Evolutionary conservation across 768 basidiomycete genomes (phyloP).

Genomic region (Leccinum incarnatum): DNA sequence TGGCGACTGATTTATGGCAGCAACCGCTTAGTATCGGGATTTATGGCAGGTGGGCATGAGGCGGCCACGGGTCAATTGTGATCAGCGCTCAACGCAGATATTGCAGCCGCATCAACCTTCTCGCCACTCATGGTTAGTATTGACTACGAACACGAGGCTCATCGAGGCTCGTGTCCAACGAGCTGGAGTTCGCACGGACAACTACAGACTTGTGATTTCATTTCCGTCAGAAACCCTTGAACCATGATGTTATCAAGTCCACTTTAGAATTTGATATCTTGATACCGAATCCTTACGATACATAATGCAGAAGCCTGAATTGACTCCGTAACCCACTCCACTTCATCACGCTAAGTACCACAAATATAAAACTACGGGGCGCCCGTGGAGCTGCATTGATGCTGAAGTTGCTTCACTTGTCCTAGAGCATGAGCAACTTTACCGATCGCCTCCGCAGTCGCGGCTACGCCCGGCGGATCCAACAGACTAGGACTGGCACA

Average conservation of each 20-base stretch:
- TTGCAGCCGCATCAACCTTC: background rate
- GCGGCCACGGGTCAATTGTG: constrained; percentile 27
- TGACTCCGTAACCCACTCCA: background rate
- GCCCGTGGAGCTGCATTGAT: constrained; percentile 25
- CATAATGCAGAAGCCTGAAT: background rate
- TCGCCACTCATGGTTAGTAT: background rate
- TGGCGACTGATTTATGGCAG: constrained; percentile 16
- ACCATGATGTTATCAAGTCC: background rate
- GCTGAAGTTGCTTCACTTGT: constrained; percentile 57
- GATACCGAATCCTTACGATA: background rate
- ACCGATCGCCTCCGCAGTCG: constrained; percentile 64
- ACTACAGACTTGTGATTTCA: background rate
- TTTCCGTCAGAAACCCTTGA: background rate
- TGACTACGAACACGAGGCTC: constrained; percentile 8
- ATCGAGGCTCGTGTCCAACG: background rate
- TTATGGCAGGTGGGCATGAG: constrained; percentile 31
- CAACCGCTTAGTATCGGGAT: constrained; percentile 16
- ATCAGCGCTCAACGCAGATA: background rate
- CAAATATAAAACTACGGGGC: constrained; percentile 4
- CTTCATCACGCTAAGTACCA: constrained; percentile 12
- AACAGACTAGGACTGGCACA: constrained; percentile 35
- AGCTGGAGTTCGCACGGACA: background rate
- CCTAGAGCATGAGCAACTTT: constrained; percentile 63
- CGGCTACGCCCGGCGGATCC: constrained; percentile 51
- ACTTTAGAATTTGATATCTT: background rate